phyloP scores from a whole-genome alignment of 345 rosid genomes.

The Lepidium didymum region DNA sequence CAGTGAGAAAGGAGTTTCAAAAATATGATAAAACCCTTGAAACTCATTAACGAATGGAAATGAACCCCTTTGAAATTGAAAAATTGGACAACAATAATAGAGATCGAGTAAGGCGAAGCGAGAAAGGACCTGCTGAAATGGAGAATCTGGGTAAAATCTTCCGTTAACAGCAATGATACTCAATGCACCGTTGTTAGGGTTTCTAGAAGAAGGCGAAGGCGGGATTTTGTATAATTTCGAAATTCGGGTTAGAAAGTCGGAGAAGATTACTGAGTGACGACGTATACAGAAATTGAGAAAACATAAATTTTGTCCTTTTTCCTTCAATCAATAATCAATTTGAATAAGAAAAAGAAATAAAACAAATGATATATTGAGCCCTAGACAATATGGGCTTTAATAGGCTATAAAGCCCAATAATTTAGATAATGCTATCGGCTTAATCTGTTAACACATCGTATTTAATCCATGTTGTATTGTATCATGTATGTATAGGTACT shows the following conservation, averaged over 20 bases:
- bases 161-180: not conserved
- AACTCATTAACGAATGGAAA: not conserved
- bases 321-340: not conserved
- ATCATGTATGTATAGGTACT: too few species aligned
- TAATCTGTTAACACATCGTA: too few species aligned
- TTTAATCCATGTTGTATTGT: too few species aligned
- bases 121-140: not conserved
- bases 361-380: too few species aligned
- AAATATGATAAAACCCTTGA: not conserved
- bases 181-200: constrained; percentile 15
- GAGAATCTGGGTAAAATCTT: not conserved
- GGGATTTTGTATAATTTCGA: constrained; percentile 20
- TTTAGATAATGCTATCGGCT: too few species aligned
- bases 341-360: too few species aligned
- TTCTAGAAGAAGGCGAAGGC: constrained; percentile 13
- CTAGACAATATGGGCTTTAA: too few species aligned
- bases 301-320: not conserved
- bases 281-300: not conserved
- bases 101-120: not conserved
- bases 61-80: not conserved
- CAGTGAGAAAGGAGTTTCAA: not conserved
- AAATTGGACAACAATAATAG: not conserved
- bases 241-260: not conserved
- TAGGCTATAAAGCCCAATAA: too few species aligned
- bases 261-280: constrained; percentile 4